Conservation (phyloP, 2,329 filamentous ascomycete species). For the Akanthomyces dipterigenus region DNA sequence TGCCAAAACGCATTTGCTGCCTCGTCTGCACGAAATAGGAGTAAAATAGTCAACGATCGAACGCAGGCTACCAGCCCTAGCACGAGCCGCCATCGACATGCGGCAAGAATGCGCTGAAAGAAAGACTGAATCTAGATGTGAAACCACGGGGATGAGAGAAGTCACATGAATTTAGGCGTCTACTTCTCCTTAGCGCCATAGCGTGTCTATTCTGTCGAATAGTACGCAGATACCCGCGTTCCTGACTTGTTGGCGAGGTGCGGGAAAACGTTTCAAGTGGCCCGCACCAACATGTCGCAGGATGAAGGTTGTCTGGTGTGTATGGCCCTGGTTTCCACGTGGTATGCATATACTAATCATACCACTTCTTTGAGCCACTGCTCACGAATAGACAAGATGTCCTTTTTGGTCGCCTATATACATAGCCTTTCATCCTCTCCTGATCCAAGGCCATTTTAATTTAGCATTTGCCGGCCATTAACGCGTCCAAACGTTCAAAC, state of each 20-base stretch:
- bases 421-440: background rate
- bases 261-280: background rate
- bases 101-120: no score
- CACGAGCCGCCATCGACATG: background rate
- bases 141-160: no score
- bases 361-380: no score
- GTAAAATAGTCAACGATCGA: background rate
- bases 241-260: background rate
- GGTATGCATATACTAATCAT: background rate
- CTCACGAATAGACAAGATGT: no score
- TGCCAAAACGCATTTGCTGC: background rate
- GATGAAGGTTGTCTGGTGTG: background rate
- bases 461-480: background rate
- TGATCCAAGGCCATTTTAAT: background rate
- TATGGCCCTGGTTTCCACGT: background rate
- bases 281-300: background rate
- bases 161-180: no score
- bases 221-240: background rate
- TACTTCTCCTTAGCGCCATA: background rate
- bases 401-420: background rate
- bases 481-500: no score
- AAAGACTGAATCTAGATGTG: no score
- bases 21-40: background rate
- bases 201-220: background rate
- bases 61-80: background rate